These are phyloP conservation scores for Carex cristatella DNA, from an alignment of 176 grass and related monocot species.

Conservation along the genomic window DNA sequence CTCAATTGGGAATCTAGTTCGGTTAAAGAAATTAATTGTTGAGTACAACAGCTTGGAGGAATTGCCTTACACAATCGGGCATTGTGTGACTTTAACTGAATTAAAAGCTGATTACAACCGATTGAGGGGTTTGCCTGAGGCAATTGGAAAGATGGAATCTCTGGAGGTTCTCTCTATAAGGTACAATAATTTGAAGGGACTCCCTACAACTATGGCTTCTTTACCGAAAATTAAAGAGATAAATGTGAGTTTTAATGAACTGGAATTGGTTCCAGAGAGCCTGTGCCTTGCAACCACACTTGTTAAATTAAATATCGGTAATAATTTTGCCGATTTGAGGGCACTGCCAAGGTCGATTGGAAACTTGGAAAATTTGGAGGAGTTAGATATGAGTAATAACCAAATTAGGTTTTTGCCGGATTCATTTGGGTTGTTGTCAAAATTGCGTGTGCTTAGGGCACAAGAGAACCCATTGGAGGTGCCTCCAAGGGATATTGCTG, in stretches of 20 bases:
- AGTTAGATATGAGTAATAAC: constrained; percentile 97
- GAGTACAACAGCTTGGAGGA: constrained; percentile 90
- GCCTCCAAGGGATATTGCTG: constrained; percentile 82
- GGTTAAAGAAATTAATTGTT: constrained; percentile 63
- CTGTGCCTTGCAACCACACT: constrained; percentile 91
- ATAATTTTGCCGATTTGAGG: constrained; percentile 90
- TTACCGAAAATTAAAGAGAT: constrained; percentile 85
- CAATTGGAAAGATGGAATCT: constrained; percentile 79
- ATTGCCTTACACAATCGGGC: constrained; percentile 83
- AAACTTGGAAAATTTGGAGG: constrained; percentile 96
- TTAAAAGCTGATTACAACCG: constrained; percentile 79
- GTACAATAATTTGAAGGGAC: constrained; percentile 85
- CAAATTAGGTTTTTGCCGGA: constrained; percentile 92
- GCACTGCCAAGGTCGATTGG: constrained; percentile 81
- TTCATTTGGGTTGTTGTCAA: constrained; percentile 63
- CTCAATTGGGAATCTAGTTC: constrained; percentile 56
- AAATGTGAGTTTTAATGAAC: constrained; percentile 89
- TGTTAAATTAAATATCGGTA: constrained; percentile 75
- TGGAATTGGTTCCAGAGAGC: constrained; percentile 87
- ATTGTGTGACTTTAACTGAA: constrained; percentile 69
- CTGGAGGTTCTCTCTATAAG: constrained; percentile 79
- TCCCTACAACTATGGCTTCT: constrained; percentile 97
- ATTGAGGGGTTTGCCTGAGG: constrained; percentile 87
- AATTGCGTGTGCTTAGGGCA: constrained; percentile 57
- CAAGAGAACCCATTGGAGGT: constrained; percentile 95